These are phyloP conservation scores for Physocladia obscura DNA, from an alignment of 192 early-diverging fungal genomes.

Conservation along the genomic window DNA sequence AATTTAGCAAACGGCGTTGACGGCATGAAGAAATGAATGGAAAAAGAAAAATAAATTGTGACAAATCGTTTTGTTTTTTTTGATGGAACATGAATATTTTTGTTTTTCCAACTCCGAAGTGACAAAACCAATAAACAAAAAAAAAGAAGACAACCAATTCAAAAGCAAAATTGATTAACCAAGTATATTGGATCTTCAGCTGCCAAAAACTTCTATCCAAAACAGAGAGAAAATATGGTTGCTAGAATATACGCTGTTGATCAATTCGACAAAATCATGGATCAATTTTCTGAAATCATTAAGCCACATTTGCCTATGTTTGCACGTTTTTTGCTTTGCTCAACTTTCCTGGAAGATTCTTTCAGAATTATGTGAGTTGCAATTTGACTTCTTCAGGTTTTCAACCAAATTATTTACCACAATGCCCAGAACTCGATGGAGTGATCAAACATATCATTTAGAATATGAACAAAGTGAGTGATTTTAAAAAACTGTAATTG, in stretches of 20 bases:
- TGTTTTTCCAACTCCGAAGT: neutral
- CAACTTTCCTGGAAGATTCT: slow-evolving; percentile 92
- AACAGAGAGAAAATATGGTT: too few relatives aligned
- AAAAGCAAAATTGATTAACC: too few relatives aligned
- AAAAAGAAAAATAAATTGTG: too few relatives aligned
- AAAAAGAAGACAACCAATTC: neutral
- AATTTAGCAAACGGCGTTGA: too few relatives aligned
- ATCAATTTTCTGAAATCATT: slow-evolving; percentile 68
- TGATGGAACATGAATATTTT: too few relatives aligned
- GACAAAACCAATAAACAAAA: neutral
- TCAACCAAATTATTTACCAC: too few relatives aligned
- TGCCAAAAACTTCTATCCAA: too few relatives aligned
- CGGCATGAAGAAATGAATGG: too few relatives aligned
- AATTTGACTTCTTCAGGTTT: neutral
- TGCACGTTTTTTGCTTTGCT: slow-evolving; percentile 89
- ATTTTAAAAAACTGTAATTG: neutral
- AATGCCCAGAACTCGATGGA: slow-evolving; percentile 71
- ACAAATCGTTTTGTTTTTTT: too few relatives aligned
- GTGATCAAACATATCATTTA: slow-evolving; percentile 83
- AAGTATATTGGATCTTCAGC: neutral
- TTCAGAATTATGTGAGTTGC: slow-evolving; percentile 66
- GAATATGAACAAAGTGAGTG: slow-evolving; percentile 63
- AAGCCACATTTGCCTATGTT: slow-evolving; percentile 90
- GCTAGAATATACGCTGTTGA: slow-evolving; percentile 29
- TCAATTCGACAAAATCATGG: slow-evolving; percentile 73